phyloP scores from a whole-genome alignment of 352 stramenopile species.

The Pythium coloratum region DNA sequence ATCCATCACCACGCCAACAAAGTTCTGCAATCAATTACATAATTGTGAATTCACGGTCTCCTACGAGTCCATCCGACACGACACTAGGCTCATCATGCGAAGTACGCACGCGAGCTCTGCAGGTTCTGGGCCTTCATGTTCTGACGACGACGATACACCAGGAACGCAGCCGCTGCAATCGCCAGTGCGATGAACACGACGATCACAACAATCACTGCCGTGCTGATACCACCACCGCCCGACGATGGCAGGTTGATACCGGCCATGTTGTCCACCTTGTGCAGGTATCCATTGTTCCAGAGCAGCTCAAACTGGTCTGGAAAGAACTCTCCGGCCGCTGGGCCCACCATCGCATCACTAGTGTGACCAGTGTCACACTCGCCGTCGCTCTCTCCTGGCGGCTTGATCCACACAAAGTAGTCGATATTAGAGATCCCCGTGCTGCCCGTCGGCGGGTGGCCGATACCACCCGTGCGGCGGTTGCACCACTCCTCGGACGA shows the following conservation, averaged over 20 bases:
- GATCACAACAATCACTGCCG: slow-evolving; percentile 15
- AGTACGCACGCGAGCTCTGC: slow-evolving; percentile 11
- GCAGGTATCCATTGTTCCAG: slow-evolving; percentile 72
- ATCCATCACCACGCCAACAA: no score
- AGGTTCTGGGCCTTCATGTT: slow-evolving; percentile 2
- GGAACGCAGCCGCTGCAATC: slow-evolving; percentile 7
- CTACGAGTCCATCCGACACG: neutral
- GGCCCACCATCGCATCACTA: slow-evolving; percentile 50
- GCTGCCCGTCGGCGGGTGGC: slow-evolving; percentile 46
- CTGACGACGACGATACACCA: slow-evolving; percentile 16
- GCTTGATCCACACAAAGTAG: slow-evolving; percentile 78
- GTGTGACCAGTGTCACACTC: slow-evolving; percentile 40
- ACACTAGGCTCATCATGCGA: slow-evolving; percentile 8
- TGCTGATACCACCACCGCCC: neutral
- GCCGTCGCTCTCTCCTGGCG: slow-evolving; percentile 62
- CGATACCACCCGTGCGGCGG: slow-evolving; percentile 57
- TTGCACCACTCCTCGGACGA: slow-evolving; percentile 77
- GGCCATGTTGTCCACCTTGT: slow-evolving; percentile 44
- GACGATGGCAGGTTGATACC: slow-evolving; percentile 52
- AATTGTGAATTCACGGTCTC: neutral
- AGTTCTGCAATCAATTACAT: no score
- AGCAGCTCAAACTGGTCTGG: slow-evolving; percentile 52
- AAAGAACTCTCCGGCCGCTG: slow-evolving; percentile 61
- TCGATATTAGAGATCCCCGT: slow-evolving; percentile 59
- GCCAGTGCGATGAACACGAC: slow-evolving; percentile 6